Evolutionary conservation across 2,329 filamentous ascomycete species (phyloP).

Genomic region (Mycosphaerella arachidis): DNA sequence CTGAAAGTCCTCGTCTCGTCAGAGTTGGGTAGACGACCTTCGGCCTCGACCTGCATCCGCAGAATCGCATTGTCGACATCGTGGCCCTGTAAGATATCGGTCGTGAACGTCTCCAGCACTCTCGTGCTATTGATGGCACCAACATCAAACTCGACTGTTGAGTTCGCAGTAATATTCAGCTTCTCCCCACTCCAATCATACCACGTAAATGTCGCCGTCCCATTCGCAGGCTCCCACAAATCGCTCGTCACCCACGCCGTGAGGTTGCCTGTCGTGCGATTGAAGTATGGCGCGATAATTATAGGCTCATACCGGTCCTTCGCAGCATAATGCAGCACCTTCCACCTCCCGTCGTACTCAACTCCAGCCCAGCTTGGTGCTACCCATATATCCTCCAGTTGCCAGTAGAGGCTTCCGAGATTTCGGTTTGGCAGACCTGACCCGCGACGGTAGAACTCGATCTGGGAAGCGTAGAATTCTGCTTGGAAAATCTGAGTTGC

Average conservation of each 20-base stretch:
- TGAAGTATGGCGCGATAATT: conserved; percentile 57
- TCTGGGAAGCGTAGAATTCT: conserved; percentile 57
- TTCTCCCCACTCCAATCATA: conserved; percentile 46
- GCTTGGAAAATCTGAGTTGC: conserved; percentile 62
- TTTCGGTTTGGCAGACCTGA: conserved; percentile 55
- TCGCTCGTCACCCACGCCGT: conserved; percentile 55
- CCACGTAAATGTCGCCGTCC: conserved; percentile 50
- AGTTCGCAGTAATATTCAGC: conserved; percentile 35
- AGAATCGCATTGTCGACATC: conserved; percentile 41
- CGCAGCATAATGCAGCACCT: conserved; percentile 56
- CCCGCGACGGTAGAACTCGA: conserved; percentile 58
- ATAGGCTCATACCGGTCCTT: conserved; percentile 55
- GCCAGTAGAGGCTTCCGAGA: conserved; percentile 60
- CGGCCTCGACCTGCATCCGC: conserved; percentile 42
- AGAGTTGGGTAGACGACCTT: conserved; percentile 46
- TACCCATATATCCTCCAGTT: conserved; percentile 58
- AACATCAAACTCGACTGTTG: conserved; percentile 39
- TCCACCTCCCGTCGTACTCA: conserved; percentile 61
- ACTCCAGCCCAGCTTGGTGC: conserved; percentile 61
- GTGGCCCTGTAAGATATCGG: conserved; percentile 30
- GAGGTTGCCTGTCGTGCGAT: conserved; percentile 47
- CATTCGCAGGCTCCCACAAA: conserved; percentile 49
- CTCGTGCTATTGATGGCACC: conserved; percentile 52
- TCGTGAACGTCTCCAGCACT: conserved; percentile 40
- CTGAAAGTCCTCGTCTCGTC: conserved; percentile 40